Conservation (phyloP, 345 rosid species). For the Litchi chinensis region DNA sequence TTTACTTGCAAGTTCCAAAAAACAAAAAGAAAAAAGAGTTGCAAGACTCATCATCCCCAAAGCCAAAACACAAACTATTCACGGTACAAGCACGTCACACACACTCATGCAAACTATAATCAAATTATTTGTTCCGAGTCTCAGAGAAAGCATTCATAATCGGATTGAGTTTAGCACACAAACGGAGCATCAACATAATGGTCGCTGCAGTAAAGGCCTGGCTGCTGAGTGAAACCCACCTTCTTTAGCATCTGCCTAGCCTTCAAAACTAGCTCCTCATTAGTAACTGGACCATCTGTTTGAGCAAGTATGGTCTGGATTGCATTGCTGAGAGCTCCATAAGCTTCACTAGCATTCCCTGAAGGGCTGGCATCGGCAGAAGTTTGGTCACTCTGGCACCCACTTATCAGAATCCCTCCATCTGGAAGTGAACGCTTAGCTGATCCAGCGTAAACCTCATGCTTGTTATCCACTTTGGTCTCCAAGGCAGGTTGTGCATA, state of each 20-base stretch:
- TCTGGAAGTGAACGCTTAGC: conserved; percentile 63
- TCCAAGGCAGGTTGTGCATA: conserved; percentile 75
- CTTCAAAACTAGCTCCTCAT: conserved; percentile 58
- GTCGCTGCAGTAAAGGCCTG: conserved; percentile 92
- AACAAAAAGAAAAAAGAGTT: background rate
- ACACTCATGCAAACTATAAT: background rate
- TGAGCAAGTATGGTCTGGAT: conserved; percentile 75
- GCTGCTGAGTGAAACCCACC: conserved; percentile 91
- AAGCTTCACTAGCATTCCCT: conserved; percentile 63
- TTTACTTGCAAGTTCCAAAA: too few relatives aligned
- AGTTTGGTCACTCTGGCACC: conserved; percentile 91
- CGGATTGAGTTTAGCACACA: conserved; percentile 36
- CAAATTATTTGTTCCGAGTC: background rate
- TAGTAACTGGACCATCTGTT: conserved; percentile 57
- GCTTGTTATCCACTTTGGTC: conserved; percentile 61
- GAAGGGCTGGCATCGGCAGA: conserved; percentile 95
- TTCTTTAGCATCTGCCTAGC: conserved; percentile 67
- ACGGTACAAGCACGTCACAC: conserved; percentile 2
- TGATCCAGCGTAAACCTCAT: conserved; percentile 87
- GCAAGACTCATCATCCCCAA: background rate
- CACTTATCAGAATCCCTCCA: conserved; percentile 83
- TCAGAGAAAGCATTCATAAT: background rate
- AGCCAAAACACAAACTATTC: background rate
- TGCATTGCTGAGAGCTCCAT: conserved; percentile 96
- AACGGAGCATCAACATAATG: conserved; percentile 60